Conservation (phyloP, 2,329 filamentous ascomycete species). For the Lachnellula arida region DNA sequence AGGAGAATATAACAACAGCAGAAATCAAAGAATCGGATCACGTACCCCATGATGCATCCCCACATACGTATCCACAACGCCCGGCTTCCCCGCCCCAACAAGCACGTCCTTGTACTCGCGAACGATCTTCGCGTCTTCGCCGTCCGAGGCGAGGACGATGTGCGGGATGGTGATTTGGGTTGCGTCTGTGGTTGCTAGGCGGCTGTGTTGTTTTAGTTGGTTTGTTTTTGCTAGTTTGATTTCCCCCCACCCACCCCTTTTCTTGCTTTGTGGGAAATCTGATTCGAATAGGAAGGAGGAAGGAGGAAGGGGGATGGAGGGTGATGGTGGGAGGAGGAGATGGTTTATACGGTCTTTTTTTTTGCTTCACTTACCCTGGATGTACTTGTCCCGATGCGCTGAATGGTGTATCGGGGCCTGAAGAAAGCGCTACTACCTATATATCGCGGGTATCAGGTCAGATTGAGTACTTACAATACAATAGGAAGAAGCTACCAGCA, state of each 20-base stretch:
- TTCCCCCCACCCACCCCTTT: no score
- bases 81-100: conserved; percentile 37
- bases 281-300: no score
- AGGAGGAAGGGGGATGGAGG: not conserved
- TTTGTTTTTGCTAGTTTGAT: no score
- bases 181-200: conserved; percentile 35
- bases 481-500: not conserved
- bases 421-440: conserved; percentile 19
- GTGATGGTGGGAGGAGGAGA: not conserved
- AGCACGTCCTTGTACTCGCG: conserved; percentile 40
- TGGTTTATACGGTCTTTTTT: not conserved
- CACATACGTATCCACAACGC: conserved; percentile 20
- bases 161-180: conserved; percentile 42
- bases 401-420: conserved; percentile 16
- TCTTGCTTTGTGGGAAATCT: no score
- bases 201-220: conserved; percentile 3
- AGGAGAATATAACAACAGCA: no score
- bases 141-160: conserved; percentile 45
- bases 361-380: conserved; percentile 14
- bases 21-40: no score
- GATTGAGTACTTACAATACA: not conserved
- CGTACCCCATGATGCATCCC: conserved; percentile 21
- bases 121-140: conserved; percentile 40
- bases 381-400: conserved; percentile 26
- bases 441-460: not conserved